Evolutionary conservation across 225 moss, liverwort and hornwort species (phyloP).

Genomic region (Climacium dendroides): DNA sequence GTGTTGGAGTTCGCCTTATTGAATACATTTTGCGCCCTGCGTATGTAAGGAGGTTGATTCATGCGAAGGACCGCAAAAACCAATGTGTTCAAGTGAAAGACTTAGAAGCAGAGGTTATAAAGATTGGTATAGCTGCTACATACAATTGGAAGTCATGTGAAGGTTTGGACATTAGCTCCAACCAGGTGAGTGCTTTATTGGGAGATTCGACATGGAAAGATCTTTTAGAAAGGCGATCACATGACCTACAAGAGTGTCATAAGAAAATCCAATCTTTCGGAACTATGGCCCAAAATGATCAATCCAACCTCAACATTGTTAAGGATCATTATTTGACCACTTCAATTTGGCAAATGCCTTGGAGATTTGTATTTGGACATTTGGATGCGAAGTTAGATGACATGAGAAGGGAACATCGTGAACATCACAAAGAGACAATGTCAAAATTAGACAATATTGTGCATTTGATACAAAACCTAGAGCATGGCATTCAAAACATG

Average conservation of each 20-base stretch:
- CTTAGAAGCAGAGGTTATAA: neutral
- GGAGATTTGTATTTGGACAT: neutral
- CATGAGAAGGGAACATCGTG: neutral
- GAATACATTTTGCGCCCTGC: neutral
- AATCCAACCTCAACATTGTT: too few species aligned
- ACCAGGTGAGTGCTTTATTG: neutral
- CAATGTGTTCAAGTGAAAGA: neutral
- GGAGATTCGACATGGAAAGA: neutral
- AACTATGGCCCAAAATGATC: neutral
- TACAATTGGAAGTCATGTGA: neutral
- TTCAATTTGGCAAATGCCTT: neutral
- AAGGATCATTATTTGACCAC: fast-evolving
- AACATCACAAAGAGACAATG: neutral
- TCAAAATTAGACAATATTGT: neutral
- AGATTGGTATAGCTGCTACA: neutral
- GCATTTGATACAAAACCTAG: neutral
- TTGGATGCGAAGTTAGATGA: neutral
- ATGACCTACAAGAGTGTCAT: neutral
- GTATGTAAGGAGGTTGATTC: neutral
- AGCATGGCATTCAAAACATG: neutral
- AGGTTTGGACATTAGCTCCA: neutral
- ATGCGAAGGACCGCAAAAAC: neutral
- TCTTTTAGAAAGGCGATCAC: neutral
- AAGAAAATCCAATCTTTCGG: neutral
- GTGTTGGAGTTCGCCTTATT: neutral